These are phyloP conservation scores for Oryza glumipatula DNA, from an alignment of 176 grass and related monocot genomes.

Conservation along the genomic window DNA sequence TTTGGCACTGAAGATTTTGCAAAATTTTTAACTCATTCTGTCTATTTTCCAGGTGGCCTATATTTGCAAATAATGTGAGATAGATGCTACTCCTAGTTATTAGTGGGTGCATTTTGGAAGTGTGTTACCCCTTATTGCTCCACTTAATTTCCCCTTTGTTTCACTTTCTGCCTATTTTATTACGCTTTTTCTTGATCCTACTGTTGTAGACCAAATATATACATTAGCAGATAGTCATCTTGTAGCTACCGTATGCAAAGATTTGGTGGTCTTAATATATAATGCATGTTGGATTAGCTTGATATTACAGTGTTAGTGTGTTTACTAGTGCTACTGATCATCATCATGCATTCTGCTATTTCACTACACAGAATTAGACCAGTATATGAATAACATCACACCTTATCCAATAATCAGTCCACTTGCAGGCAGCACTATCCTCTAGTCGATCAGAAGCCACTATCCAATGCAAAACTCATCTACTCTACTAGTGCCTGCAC, in stretches of 20 bases:
- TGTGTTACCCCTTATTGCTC: neutral
- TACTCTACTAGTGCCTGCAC: neutral
- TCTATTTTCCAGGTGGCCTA: neutral
- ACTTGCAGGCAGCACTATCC: neutral
- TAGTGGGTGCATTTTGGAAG: neutral
- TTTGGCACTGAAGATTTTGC: neutral
- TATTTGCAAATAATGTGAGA: neutral
- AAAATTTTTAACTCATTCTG: neutral
- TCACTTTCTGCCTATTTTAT: neutral
- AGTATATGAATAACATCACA: neutral
- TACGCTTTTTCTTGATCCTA: neutral
- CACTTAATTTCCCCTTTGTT: no score
- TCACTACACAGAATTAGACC: neutral
- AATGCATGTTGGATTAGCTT: neutral
- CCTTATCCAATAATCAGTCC: neutral
- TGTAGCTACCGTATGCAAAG: neutral
- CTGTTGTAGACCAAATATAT: conserved; percentile 6
- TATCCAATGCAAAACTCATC: neutral
- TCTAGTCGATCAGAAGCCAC: neutral
- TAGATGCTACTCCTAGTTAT: neutral
- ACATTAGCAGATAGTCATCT: neutral
- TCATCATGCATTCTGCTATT: neutral
- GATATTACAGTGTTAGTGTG: neutral
- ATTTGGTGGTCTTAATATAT: neutral
- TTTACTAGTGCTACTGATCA: neutral